These are phyloP conservation scores for Euptelea pleiosperma DNA, from an alignment of 164 flowering plant genomes.

Conservation along the genomic window DNA sequence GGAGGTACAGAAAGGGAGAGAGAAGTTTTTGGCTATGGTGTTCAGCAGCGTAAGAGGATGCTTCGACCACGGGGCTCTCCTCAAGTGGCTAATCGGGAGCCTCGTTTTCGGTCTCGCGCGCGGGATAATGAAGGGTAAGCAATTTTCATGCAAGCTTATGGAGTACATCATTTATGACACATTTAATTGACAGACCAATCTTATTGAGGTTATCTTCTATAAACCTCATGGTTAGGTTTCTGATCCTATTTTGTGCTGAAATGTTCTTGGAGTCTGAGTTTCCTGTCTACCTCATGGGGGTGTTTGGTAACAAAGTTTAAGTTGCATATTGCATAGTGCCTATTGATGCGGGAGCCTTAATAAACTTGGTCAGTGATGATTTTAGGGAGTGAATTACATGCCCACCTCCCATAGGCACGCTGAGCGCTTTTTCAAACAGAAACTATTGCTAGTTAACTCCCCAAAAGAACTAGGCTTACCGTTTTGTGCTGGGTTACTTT, in stretches of 20 bases:
- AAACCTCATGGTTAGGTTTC: background rate
- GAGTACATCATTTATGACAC: background rate
- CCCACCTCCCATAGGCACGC: too few species aligned
- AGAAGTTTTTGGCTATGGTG: slow-evolving; percentile 61
- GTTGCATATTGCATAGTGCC: too few species aligned
- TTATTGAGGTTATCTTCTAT: background rate
- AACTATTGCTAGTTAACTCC: background rate
- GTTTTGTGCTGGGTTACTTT: background rate
- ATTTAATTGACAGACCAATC: background rate
- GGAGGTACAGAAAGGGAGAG: slow-evolving; percentile 64
- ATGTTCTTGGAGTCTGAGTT: too few species aligned
- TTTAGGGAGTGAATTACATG: too few species aligned
- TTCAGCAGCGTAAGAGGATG: slow-evolving; percentile 90
- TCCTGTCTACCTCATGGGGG: too few species aligned
- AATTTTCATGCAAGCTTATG: too few species aligned
- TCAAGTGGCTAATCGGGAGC: slow-evolving; percentile 62
- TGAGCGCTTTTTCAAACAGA: too few species aligned
- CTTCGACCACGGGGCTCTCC: slow-evolving; percentile 82
- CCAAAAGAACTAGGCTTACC: background rate
- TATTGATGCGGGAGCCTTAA: too few species aligned
- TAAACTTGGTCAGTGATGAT: too few species aligned
- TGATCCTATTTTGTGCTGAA: background rate
- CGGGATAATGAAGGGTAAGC: slow-evolving; percentile 80
- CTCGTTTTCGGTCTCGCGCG: slow-evolving; percentile 52
- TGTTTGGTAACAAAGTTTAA: too few species aligned